These are phyloP conservation scores for Saccharum officinarum DNA, from an alignment of 176 grass and related monocot species.

Conservation along the genomic window DNA sequence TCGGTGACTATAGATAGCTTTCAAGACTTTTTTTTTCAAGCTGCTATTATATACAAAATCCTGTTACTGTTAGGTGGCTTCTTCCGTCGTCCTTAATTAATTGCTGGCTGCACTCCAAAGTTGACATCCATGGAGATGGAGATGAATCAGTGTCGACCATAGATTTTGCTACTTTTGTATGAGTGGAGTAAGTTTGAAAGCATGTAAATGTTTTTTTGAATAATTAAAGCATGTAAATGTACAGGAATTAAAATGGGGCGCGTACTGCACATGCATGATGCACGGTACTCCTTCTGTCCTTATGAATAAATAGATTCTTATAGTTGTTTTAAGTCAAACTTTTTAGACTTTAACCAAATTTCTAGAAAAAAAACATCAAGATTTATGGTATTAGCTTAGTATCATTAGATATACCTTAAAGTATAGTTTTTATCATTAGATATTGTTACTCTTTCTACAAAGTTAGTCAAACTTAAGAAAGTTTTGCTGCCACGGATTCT, in stretches of 20 bases:
- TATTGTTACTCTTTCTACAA: no score
- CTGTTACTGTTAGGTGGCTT: neutral
- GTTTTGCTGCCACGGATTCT: no score
- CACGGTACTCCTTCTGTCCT: neutral
- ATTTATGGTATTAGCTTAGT: no score
- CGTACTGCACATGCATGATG: neutral
- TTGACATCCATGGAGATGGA: neutral
- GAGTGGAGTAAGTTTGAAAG: neutral
- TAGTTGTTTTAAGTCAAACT: no score
- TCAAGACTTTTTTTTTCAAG: neutral
- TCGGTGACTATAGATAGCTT: neutral
- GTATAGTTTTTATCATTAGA: no score
- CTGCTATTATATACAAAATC: no score
- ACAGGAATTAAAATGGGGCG: neutral
- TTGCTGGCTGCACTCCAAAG: conserved; percentile 37
- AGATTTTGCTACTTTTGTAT: neutral
- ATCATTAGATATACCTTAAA: no score
- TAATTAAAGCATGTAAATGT: neutral
- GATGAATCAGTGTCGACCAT: neutral
- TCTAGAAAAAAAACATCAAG: no score
- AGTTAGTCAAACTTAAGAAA: no score
- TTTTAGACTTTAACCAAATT: no score
- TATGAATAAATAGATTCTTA: no score
- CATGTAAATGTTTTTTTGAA: neutral
- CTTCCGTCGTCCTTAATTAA: neutral